Evolutionary conservation across 2,329 filamentous ascomycete species (phyloP), one percentile per base, ranked within the genome.

Genomic region (Hymenoscyphus linearis): DNA sequence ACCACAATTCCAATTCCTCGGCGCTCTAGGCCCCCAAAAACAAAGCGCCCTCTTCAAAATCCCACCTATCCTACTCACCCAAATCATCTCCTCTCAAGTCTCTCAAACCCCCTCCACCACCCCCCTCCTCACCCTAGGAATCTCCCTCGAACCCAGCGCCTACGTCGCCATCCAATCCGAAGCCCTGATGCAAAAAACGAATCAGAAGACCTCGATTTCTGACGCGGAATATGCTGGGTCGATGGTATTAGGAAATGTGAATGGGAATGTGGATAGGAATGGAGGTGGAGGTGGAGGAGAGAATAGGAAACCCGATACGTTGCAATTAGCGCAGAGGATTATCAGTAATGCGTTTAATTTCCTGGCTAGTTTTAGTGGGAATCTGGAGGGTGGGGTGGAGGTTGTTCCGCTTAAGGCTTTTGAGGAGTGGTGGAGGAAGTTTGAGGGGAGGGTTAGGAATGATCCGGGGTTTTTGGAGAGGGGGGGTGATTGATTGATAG

Each of bases 341-440:
- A 98, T 99, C 70, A 89, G 91, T 69, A 96, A 97, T 75, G 95
- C 93, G 14, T 99, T 98, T 76, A 97, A 99, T 76, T 98, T 96
- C 74, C 79, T 99, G 61, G 86, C 93, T 3, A 89, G 91, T 69
- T 98, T 96, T 79, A 90, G 88, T 62, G 85, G 85, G 40, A 82
- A 82, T 60, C 79, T 80, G 56, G 81, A 82, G 26, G 82, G 79
- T 1, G 89, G 89, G 0, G 84, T 89, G 53, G 93, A 98, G 74
- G 89, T 96, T 13, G 90, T 99, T 26, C 93, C 95, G n/a, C 76
- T 99, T 66, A 95, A 90, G 76, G 91, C 90, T 4, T 99, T 99
- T 74, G 89, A 96, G 76, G 91, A 96, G 62, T 99, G 96, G 95
- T 99, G 96, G 95, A 83, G 81, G 63, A 98, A 97, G 76, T 99